phyloP scores from a whole-genome alignment of 257 asterid species.

The Plantago major region DNA sequence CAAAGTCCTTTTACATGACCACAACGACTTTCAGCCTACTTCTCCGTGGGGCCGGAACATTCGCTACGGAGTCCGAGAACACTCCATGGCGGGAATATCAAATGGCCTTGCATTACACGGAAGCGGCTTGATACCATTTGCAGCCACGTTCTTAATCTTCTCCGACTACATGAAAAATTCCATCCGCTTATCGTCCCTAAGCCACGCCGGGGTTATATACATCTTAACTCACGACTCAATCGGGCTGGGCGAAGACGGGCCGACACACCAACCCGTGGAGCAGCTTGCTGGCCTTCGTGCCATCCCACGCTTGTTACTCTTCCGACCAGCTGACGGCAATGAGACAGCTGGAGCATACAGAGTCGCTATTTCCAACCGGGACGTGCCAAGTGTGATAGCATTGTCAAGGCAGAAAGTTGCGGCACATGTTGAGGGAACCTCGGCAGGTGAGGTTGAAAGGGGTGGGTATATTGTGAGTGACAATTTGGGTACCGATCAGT shows the following conservation, averaged over 20 bases:
- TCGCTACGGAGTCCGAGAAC: conserved; percentile 53
- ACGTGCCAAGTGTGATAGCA: conserved; percentile 35
- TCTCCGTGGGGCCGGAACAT: conserved; percentile 45
- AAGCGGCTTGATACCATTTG: conserved; percentile 48
- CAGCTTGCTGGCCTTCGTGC: conserved; percentile 54
- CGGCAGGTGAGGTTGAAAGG: conserved; percentile 30
- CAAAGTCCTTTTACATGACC: conserved; percentile 32
- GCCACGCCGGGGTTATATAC: conserved; percentile 50
- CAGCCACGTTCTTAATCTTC: conserved; percentile 49
- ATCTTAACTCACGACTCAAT: conserved; percentile 54
- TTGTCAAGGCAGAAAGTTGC: conserved; percentile 46
- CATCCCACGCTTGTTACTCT: conserved; percentile 39
- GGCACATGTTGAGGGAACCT: conserved; percentile 39
- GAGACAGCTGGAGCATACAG: conserved; percentile 52
- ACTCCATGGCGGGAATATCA: conserved; percentile 56
- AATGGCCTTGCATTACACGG: conserved; percentile 52
- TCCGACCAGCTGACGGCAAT: conserved; percentile 57
- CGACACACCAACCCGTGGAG: conserved; percentile 61
- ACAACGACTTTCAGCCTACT: conserved; percentile 32
- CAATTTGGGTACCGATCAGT: conserved; percentile 20
- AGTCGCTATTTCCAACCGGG: conserved; percentile 33
- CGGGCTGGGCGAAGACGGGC: conserved; percentile 57
- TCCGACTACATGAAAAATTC: conserved; percentile 57
- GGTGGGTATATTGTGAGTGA: conserved; percentile 52
- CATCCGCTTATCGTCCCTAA: conserved; percentile 43